Evolutionary conservation across 345 rosid species (phyloP).

Genomic region (Erysimum cheiranthoides): DNA sequence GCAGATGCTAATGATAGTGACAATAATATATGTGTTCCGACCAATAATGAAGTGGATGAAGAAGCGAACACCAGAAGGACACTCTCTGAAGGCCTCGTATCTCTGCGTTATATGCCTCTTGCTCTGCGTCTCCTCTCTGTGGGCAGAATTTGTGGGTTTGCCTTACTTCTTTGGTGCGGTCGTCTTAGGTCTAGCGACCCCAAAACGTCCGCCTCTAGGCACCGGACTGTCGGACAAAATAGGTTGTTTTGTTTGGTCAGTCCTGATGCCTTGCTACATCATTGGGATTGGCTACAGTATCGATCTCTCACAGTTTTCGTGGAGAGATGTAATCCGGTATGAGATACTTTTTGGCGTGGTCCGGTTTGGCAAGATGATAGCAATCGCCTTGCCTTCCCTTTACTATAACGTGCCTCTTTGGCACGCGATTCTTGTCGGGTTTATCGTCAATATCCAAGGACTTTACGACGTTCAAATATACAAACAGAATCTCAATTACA

Average conservation of each 20-base stretch:
- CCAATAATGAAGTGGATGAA: conserved; percentile 55
- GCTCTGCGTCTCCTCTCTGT: conserved; percentile 36
- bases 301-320: conserved; percentile 18
- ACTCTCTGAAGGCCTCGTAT: conserved; percentile 42
- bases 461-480: conserved; percentile 49
- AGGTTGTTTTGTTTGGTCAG: conserved; percentile 44
- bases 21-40: conserved; percentile 42
- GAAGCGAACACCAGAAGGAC: conserved; percentile 51
- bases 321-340: neutral
- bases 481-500: conserved; percentile 33
- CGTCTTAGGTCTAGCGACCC: conserved; percentile 51
- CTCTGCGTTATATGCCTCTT: conserved; percentile 36
- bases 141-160: conserved; percentile 40
- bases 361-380: conserved; percentile 33
- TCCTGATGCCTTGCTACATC: conserved; percentile 51
- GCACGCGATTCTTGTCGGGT: conserved; percentile 51
- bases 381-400: conserved; percentile 41
- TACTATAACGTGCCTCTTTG: conserved; percentile 49
- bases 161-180: conserved; percentile 48
- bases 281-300: conserved; percentile 45
- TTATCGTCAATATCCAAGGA: conserved; percentile 54
- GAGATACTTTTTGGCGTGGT: conserved; percentile 34
- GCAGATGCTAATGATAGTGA: conserved; percentile 40
- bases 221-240: conserved; percentile 46
- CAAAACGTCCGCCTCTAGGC: conserved; percentile 46